A percentile compares a stretch with the other conserved stretches of the same genome.
Conservation (phyloP, 2,329 filamentous ascomycete genomes). For the Dryadomyces quercus-mongolicae region DNA sequence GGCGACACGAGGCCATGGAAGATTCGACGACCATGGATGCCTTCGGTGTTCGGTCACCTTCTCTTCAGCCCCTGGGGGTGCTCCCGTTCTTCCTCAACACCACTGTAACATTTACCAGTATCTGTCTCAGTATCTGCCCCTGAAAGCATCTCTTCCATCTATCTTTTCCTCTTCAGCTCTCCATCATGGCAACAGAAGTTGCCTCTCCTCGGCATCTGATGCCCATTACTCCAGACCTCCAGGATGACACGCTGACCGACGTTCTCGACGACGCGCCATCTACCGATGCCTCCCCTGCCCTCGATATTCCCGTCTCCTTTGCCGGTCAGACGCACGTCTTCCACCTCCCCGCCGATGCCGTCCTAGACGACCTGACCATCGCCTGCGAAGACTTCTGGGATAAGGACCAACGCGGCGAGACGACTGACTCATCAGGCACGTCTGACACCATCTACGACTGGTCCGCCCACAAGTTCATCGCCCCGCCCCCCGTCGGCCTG, state of each 20-base stretch:
- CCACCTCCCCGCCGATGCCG: slow-evolving; percentile 8
- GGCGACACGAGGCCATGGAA: background rate
- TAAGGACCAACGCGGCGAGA: background rate
- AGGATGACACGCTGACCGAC: background rate
- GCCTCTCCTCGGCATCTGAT: background rate
- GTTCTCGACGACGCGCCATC: background rate
- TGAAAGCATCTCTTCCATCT: background rate
- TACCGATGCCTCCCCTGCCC: background rate
- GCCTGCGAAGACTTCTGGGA: slow-evolving; percentile 12
- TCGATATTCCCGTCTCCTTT: slow-evolving; percentile 13
- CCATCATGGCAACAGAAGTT: background rate
- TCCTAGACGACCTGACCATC: slow-evolving; percentile 15
- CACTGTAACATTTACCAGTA: no score
- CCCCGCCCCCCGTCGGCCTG: slow-evolving; percentile 14
- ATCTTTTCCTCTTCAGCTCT: background rate
- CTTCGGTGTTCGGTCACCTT: background rate
- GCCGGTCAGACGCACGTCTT: slow-evolving; percentile 12
- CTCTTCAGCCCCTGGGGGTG: no score
- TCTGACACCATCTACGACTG: slow-evolving; percentile 9
- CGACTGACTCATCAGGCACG: background rate
- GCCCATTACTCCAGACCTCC: background rate
- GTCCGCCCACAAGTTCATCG: slow-evolving; percentile 16
- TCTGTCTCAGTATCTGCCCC: background rate
- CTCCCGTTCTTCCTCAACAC: no score
- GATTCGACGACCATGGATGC: slow-evolving; percentile 4